These are phyloP conservation scores for Hypoxylon sp. DNA, from an alignment of 2,329 filamentous ascomycete genomes.

Conservation along the genomic window DNA sequence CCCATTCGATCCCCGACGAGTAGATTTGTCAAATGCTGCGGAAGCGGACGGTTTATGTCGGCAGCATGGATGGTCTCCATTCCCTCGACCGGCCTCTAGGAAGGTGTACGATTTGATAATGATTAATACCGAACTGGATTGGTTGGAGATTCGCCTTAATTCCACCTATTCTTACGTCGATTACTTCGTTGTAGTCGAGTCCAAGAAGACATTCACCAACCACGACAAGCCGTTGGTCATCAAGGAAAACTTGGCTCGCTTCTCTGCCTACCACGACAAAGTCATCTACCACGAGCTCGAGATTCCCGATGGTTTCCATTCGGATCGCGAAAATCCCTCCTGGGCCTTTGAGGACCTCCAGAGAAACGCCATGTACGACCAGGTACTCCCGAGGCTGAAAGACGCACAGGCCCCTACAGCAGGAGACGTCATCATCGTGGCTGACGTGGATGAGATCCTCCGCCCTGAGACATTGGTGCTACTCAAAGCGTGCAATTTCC, in stretches of 20 bases:
- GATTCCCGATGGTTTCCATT: constrained; percentile 53
- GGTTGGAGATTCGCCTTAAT: constrained; percentile 70
- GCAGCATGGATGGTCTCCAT: constrained; percentile 51
- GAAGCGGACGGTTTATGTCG: constrained; percentile 46
- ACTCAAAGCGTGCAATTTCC: constrained; percentile 61
- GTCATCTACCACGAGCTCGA: constrained; percentile 67
- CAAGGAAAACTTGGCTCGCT: constrained; percentile 60
- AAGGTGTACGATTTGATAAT: constrained; percentile 70
- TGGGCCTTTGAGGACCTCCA: constrained; percentile 61
- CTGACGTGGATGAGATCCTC: constrained; percentile 69
- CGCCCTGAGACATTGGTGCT: constrained; percentile 59
- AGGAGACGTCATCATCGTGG: constrained; percentile 66
- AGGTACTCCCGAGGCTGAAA: constrained; percentile 60
- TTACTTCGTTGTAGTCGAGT: constrained; percentile 72
- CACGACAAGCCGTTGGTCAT: constrained; percentile 63
- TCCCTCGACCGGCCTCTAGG: constrained; percentile 46
- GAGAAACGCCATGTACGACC: constrained; percentile 64
- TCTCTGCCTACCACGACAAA: constrained; percentile 63
- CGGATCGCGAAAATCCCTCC: constrained; percentile 47
- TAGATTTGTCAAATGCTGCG: constrained; percentile 36
- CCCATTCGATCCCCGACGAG: constrained; percentile 35
- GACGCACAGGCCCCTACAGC: constrained; percentile 52
- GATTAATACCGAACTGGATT: constrained; percentile 70
- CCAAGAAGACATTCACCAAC: constrained; percentile 65
- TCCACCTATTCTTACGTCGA: constrained; percentile 66